These are phyloP conservation scores for Echinochloa phyllopogon DNA, from an alignment of 176 grass and related monocot species.

Conservation along the genomic window DNA sequence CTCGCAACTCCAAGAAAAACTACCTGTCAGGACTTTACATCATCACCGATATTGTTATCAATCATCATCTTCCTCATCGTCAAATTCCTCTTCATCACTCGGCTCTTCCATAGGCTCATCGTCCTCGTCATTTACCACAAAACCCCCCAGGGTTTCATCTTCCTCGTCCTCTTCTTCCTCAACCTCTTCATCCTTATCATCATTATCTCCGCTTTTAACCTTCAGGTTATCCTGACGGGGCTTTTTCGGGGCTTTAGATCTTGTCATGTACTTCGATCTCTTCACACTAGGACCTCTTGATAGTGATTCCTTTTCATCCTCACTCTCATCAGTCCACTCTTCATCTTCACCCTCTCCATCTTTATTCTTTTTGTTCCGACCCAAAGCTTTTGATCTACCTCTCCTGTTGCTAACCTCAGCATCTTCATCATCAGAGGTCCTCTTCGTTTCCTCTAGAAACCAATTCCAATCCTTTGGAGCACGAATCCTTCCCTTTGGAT, in stretches of 20 bases:
- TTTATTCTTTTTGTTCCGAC: slow-evolving; percentile 42
- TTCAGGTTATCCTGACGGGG: slow-evolving; percentile 29
- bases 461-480: slow-evolving; percentile 78
- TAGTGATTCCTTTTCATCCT: slow-evolving; percentile 50
- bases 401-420: slow-evolving; percentile 22
- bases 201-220: not conserved
- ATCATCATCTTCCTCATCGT: slow-evolving; percentile 56
- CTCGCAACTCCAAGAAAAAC: not conserved
- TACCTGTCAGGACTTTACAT: slow-evolving; percentile 26
- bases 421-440: slow-evolving; percentile 48
- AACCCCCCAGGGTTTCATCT: slow-evolving; percentile 87
- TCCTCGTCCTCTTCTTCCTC: slow-evolving; percentile 56
- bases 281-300: slow-evolving; percentile 45
- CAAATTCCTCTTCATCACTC: slow-evolving; percentile 63
- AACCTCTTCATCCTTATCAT: slow-evolving; percentile 11
- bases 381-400: slow-evolving; percentile 32
- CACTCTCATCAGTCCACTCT: slow-evolving; percentile 64
- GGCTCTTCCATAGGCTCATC: slow-evolving; percentile 53
- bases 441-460: slow-evolving; percentile 63
- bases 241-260: slow-evolving; percentile 61
- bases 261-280: slow-evolving; percentile 58
- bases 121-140: slow-evolving; percentile 61
- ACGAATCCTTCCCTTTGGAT: slow-evolving; percentile 56
- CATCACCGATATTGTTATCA: slow-evolving; percentile 1
- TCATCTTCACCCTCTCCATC: slow-evolving; percentile 52